Evolutionary conservation across 495 filamentous ascomycete genomes (phyloP), one percentile per base, ranked within the genome.

Genomic region (Hypoxylon rickii): DNA sequence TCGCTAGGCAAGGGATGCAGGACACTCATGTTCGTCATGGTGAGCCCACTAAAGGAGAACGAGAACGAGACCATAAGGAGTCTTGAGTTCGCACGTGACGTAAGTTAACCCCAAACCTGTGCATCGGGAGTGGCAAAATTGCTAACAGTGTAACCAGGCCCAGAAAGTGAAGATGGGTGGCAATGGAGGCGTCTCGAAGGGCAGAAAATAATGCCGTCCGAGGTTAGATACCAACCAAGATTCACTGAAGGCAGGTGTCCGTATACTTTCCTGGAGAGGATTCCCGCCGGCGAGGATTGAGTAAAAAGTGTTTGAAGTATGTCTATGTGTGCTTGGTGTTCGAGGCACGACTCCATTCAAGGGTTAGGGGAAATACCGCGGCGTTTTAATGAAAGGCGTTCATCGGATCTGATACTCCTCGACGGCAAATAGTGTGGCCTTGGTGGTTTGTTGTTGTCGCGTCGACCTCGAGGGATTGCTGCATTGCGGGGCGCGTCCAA

Each of bases 1-100:
- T 96, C 91, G 1, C 81, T 99, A 0, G 92, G 94, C 12, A 95
- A 95, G 26, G 96, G 96, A 67, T 90, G 88, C 49, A 95, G 96
- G 74, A 97, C 95, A 3, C 88, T 99, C 55, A 99, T 97, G 94
- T 96, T 99, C 63, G 90, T 97, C 70, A 97, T 97, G 90, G 87
- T 95, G 57, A 92, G 88, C 67, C 94, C 94, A 21, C 74, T 97
- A 44, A 87, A 95, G 77, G 89, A 87, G 2, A 95, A 97, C 76
- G 76, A 97, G 46, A 85, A 83, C 46, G 95, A 99, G 78, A 97
- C 92, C 11, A 82, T 97, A 71, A 95, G 93, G 20, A 96, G 90
- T 73, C 80, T 99, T 68, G 88, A 95, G 67, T 99, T 99, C 75
- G 94, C 95, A 12, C 94, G 89, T 8, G 97, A 97, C 79, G 92